Percentiles rank a stretch among this genome's conserved stretches.
Evolutionary conservation across 805 yeast species (phyloP).

Genomic region (Ogataea pilisensis): DNA sequence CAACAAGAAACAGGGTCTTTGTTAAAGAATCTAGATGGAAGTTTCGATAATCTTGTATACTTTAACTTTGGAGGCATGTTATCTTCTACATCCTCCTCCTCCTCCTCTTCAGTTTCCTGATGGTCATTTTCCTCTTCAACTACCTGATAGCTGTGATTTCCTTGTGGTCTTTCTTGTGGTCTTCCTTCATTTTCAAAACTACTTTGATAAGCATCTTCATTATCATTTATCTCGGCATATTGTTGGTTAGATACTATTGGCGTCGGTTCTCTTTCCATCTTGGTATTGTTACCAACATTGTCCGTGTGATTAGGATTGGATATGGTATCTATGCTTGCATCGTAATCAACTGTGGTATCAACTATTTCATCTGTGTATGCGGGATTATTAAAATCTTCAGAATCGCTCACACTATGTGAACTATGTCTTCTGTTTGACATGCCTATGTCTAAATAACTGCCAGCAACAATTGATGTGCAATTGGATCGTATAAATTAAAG

Average conservation of each 20-base stretch:
- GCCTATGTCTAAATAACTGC: no score
- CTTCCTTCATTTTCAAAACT: no score
- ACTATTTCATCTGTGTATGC: slow-evolving; percentile 21
- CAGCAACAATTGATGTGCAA: no score
- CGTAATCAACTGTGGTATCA: slow-evolving; percentile 22
- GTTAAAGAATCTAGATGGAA: slow-evolving; percentile 68
- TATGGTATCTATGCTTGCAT: slow-evolving; percentile 13
- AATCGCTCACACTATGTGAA: neutral
- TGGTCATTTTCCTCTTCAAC: slow-evolving; percentile 25
- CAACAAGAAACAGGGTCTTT: slow-evolving; percentile 78
- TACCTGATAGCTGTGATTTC: slow-evolving; percentile 14
- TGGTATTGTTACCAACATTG: no score
- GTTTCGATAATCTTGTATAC: slow-evolving; percentile 62
- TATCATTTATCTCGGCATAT: no score
- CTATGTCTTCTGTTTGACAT: slow-evolving; percentile 1
- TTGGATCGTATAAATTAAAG: no score
- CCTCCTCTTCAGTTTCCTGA: slow-evolving; percentile 33
- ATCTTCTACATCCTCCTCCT: slow-evolving; percentile 41
- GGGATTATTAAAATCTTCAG: neutral
- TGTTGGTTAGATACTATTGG: no score
- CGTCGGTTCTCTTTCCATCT: neutral
- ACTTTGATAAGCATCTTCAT: no score
- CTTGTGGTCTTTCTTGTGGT: neutral
- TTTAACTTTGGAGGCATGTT: slow-evolving; percentile 69
- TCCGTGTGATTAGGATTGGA: no score